phyloP scores from a whole-genome alignment of 805 yeast genomes.

The Ogataea sp. region DNA sequence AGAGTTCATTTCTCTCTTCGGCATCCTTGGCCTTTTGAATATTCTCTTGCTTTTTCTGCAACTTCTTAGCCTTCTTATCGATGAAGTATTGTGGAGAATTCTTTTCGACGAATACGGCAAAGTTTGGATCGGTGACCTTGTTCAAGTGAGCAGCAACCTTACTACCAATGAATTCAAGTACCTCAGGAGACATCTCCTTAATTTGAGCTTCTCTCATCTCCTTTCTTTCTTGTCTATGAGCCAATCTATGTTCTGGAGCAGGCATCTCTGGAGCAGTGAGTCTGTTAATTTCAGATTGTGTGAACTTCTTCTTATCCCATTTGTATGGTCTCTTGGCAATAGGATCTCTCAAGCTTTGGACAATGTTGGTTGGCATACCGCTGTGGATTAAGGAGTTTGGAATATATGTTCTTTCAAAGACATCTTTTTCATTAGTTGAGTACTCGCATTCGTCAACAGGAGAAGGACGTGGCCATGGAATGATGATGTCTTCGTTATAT shows the following conservation, averaged over 20 bases:
- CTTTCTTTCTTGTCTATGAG: constrained; percentile 47
- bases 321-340: constrained; percentile 49
- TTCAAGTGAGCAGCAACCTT: constrained; percentile 29
- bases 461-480: constrained; percentile 88
- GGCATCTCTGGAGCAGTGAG: constrained; percentile 76
- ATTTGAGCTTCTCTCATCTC: constrained; percentile 34
- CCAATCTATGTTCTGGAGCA: constrained; percentile 50
- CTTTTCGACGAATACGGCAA: constrained; percentile 20
- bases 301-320: constrained; percentile 45
- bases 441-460: constrained; percentile 45
- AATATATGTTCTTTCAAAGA: constrained; percentile 66
- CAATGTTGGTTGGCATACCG: constrained; percentile 63
- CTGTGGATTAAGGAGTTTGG: constrained; percentile 57
- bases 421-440: constrained; percentile 49
- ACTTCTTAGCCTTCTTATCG: constrained; percentile 11
- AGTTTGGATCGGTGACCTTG: constrained; percentile 21
- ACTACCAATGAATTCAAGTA: constrained; percentile 37
- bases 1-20: constrained; percentile 10
- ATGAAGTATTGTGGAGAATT: constrained; percentile 16
- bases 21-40: constrained; percentile 15
- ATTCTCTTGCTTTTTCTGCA: constrained; percentile 9
- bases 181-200: constrained; percentile 30
- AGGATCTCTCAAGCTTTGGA: constrained; percentile 68
- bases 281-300: constrained; percentile 53
- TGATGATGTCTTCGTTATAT: constrained; percentile 57